Base-by-base conservation (phyloP, 352 stramenopile species). In the Pythium plurisporium region DNA sequence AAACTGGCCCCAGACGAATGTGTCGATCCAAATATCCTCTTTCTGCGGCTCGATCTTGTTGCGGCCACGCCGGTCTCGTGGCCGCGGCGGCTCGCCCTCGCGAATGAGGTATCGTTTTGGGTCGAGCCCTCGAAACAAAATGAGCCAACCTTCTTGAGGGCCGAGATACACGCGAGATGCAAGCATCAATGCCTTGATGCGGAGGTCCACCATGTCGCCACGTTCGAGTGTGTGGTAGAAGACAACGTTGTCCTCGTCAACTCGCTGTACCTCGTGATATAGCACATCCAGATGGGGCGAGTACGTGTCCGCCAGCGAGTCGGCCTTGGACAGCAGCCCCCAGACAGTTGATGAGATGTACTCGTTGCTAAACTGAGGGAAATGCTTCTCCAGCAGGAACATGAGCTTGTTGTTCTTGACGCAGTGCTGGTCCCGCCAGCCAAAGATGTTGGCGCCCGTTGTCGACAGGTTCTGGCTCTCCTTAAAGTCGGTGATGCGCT, bases 161-260 rank as follows among this genome's bases (percentile, higher is more conserved):
- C 72, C 71, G 9, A 87, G 65, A 22, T 79, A 66, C 12, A 89
- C 65, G 3, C 73, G 73, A 59, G 77, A 82, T 20, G 69, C 74
- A 41, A 89, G 65, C 56, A 89, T 77, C 51, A 89, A 70, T 14
- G 74, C 67, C 47, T 82, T 76, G 52, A 87, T 70, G n/a, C 68
- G 68, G 46, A 82, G 62, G 55, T 89, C 79, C 29, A 51, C 20
- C 5, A 53, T 67, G 27, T 48, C 63, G 9, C 73, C 62, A 22
- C 74, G 72, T 60, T 90, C 75, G 19, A 87, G 67, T 17, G 79
- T 87, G 62, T 87, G 81, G 65, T 87, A 86, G 55, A 82, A 86
- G 5, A 90, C 69, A 20, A 90, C 70, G 3, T 75, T 64, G 45
- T 87, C 67, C 15, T 79, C 72, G 47, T 73, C 69, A 17, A 90